Evolutionary conservation across 2,329 filamentous ascomycete genomes (phyloP), one percentile per base, ranked within the genome.

Genomic region (Penicillium capsulatum): DNA sequence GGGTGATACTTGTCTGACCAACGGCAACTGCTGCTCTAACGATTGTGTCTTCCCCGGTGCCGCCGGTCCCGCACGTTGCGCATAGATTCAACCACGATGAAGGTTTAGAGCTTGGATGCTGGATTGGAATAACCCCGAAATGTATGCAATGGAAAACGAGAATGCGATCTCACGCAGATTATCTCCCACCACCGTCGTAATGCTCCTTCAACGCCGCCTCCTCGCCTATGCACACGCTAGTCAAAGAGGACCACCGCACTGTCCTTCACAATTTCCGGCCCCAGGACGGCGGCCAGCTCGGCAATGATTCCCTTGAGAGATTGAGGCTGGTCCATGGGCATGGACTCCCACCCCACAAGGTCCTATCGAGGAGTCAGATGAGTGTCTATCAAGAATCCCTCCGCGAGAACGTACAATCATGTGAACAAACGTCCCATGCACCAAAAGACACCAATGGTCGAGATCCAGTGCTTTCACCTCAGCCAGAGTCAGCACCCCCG

Each of bases 301-400:
- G 65, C 70, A 19, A 70, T 53, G 26, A 72, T 71, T 1, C 69
- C 68, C 46, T 72, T 73, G 36, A 73, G 56, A 1, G 69, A 67
- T 33, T 66, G 61, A 2, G 69, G 63, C 24, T 68, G 60, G 17
- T 59, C 58, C 17, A 72, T 61, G 17, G 64, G 54, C 53, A 65
- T 66, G 11, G 48, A 48, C 38, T 72, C 69, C 70, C 71, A 74
- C n/a, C 61, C 62, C 22, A 68, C 64, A 7, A 73, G 58, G 38
- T 73, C 69, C 65, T 71, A 16, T 54, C 31, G 50, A 42, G 6
- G 27, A 36, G 11, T 16, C 22, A 15, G 16, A 27, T 20, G 26
- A 6, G 17, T 14, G 17, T 14, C 13, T n/a, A 3, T 3, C 15
- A 6, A 4, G 27, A 27, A 11, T 14, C 4, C n/a, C 19, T n/a